Percentiles rank a stretch among this genome's conserved stretches.
Conservation (phyloP, 2,329 filamentous ascomycete species). For the Stagonosporopsis tanaceti region DNA sequence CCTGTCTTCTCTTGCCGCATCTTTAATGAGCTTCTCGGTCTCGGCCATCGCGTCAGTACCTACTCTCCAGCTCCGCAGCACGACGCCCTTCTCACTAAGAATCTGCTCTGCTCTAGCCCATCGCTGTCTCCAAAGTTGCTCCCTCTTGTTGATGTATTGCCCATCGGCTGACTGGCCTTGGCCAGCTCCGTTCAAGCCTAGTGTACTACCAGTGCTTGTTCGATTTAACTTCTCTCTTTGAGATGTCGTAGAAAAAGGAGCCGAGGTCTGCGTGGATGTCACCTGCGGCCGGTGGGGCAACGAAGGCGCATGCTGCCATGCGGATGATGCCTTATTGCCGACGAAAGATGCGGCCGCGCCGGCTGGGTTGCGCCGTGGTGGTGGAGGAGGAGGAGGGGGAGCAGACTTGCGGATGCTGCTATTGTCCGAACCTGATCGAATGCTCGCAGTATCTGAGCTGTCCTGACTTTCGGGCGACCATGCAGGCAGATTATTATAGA, state of each 20-base stretch:
- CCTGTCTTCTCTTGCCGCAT: slow-evolving; percentile 11
- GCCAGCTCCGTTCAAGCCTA: slow-evolving; percentile 28
- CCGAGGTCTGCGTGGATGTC: slow-evolving; percentile 26
- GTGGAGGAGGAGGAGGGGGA: slow-evolving; percentile 48
- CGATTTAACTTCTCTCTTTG: slow-evolving; percentile 34
- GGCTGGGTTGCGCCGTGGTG: slow-evolving; percentile 49
- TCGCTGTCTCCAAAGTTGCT: slow-evolving; percentile 75
- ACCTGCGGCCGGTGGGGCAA: slow-evolving; percentile 38
- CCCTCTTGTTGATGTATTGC: slow-evolving; percentile 67
- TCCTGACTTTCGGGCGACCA: slow-evolving; percentile 35
- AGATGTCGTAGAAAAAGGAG: slow-evolving; percentile 39
- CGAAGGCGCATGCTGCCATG: slow-evolving; percentile 46
- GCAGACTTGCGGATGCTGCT: slow-evolving; percentile 22
- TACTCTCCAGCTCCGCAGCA: slow-evolving; percentile 75
- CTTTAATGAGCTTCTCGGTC: slow-evolving; percentile 69
- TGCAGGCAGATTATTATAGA: slow-evolving; percentile 51
- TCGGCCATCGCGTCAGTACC: slow-evolving; percentile 75
- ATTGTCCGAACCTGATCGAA: slow-evolving; percentile 20
- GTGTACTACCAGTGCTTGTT: slow-evolving; percentile 36
- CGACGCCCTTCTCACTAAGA: slow-evolving; percentile 71
- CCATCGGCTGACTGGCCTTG: slow-evolving; percentile 28
- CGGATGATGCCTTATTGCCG: slow-evolving; percentile 45
- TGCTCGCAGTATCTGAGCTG: slow-evolving; percentile 18
- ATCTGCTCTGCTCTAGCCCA: slow-evolving; percentile 70
- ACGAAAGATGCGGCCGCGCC: slow-evolving; percentile 50